Base-by-base conservation (phyloP, 2,329 filamentous ascomycete genomes). In the Capronia epimyces region DNA sequence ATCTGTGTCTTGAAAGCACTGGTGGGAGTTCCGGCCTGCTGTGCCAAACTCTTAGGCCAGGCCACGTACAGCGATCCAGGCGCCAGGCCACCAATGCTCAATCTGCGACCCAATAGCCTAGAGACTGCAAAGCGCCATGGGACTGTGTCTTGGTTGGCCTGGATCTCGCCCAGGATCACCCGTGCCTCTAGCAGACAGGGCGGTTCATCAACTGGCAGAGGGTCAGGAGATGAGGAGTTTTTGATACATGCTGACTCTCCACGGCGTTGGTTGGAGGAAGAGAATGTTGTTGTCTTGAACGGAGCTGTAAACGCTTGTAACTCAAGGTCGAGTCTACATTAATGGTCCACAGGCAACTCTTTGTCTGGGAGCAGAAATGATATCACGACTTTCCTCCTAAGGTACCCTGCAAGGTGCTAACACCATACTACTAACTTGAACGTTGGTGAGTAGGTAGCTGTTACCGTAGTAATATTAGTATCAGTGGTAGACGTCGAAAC, bases 1-100 rank as follows among this genome's bases (percentile, higher is more conserved):
- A 1, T 51, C 52, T 53, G 52, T 24, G 58, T 57, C 27, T 55
- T 54, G 22, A 56, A 34, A 18, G 43, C 22, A 9, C 47, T 31
- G 13, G 44, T 4, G 10, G 53, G 50, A 6, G 50, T 34, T 12
- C 50, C 51, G 4, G 39, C 36, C 6, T 55, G 43, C 20, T 46
- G 27, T 13, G 52, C 52, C 21, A 49, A 46, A 36, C 46, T 40
- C 20, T 39, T 34, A 2, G 52, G 55, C 43, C 53, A 46, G 4
- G 50, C 9, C 15, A 41, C 50, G 27, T 53, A 49, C 12, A 49
- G 36, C n/a, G 49, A 31, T 27, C 43, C 48, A 24, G 55, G 27
- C 5, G 34, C 42, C 15, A 43, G 9, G 24, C 44, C 55, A 21
- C 49, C 55, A 7, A 48, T n/a, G 27, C 39, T 39, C 20, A 56